Conservation (phyloP, 129 eudicot genomes). For the Flaveria robusta region DNA sequence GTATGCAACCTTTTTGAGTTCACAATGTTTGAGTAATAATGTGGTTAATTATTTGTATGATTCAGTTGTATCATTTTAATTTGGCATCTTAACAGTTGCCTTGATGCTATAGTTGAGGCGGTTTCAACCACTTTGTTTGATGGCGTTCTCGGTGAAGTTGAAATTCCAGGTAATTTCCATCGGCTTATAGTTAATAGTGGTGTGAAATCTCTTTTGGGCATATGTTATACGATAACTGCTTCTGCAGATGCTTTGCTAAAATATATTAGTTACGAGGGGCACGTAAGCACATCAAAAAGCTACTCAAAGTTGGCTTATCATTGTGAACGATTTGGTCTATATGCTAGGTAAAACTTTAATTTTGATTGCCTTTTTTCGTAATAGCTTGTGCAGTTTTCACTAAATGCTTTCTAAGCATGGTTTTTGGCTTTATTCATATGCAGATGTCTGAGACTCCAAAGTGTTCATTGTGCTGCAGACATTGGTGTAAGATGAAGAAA, state of each 20-base stretch:
- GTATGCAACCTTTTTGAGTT: constrained; percentile 45
- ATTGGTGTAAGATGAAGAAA: constrained; percentile 51
- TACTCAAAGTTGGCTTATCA: constrained; percentile 64
- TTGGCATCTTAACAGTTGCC: constrained; percentile 59
- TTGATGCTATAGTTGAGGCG: constrained; percentile 69
- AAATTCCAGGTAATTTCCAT: constrained; percentile 57
- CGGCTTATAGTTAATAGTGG: neutral
- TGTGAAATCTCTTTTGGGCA: neutral
- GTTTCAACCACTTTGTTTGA: constrained; percentile 60
- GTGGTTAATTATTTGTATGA: constrained; percentile 20
- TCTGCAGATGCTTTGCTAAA: constrained; percentile 55
- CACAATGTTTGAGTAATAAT: constrained; percentile 10
- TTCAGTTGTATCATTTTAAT: constrained; percentile 7
- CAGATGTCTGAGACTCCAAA: constrained; percentile 74
- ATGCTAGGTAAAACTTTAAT: constrained; percentile 56
- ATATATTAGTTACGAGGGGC: constrained; percentile 41
- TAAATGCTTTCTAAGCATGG: constrained; percentile 15
- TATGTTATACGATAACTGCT: constrained; percentile 15
- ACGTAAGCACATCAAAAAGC: constrained; percentile 34
- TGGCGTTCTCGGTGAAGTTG: constrained; percentile 62
- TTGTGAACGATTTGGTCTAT: constrained; percentile 67
- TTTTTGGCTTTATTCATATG: constrained; percentile 29
- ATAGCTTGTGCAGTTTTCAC: constrained; percentile 2
- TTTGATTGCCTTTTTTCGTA: neutral
- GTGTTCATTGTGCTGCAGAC: constrained; percentile 60